Evolutionary conservation across 2,329 filamentous ascomycete species (phyloP).

Genomic region (Keithomyces neogunnii): DNA sequence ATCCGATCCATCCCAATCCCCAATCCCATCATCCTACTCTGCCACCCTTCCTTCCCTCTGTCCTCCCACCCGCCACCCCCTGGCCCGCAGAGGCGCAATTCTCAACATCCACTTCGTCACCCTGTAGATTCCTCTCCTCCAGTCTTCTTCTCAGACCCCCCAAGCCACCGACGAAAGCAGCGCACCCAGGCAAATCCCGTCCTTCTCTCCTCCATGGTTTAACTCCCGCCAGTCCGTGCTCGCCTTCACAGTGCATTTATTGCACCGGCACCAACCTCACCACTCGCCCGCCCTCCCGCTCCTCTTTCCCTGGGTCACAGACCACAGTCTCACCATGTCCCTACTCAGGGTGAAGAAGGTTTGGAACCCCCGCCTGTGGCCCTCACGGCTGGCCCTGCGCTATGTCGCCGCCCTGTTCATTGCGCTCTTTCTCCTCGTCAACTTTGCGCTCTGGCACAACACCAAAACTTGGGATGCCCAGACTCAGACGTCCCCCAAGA

Average conservation of each 20-base stretch:
- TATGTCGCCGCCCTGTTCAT: constrained; percentile 18
- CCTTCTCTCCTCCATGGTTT: neutral
- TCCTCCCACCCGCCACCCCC: no score
- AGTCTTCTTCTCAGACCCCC: neutral
- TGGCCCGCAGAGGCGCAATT: no score
- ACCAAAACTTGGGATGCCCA: constrained; percentile 17
- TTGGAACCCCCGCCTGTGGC: constrained; percentile 10
- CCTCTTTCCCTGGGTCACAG: neutral
- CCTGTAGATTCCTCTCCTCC: neutral
- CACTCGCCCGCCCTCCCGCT: neutral
- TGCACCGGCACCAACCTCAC: neutral
- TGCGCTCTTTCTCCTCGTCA: constrained; percentile 15
- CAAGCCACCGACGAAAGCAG: neutral
- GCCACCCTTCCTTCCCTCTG: no score
- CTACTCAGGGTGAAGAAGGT: constrained; percentile 6
- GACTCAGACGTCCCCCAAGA: constrained; percentile 5
- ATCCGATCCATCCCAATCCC: no score
- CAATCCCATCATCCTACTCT: no score
- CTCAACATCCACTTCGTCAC: no score
- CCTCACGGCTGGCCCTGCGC: constrained; percentile 20
- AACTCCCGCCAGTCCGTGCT: neutral
- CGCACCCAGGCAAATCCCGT: neutral
- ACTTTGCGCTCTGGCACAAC: constrained; percentile 23
- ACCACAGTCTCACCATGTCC: neutral
- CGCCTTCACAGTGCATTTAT: neutral